Evolutionary conservation across 306 rosid species (phyloP).

Genomic region (Elaeagnus macrophylla): DNA sequence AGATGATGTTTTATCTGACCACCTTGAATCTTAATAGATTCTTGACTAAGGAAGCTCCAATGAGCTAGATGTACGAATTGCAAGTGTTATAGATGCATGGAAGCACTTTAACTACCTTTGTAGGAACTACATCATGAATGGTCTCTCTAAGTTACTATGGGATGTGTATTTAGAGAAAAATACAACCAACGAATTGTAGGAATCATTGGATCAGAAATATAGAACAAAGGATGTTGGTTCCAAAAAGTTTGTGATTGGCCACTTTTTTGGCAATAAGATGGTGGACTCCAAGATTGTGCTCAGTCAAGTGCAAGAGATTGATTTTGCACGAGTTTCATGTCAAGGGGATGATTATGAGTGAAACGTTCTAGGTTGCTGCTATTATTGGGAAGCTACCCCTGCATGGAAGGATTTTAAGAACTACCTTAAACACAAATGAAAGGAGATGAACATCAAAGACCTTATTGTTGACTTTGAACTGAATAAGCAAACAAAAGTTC

Average conservation of each 20-base stretch:
- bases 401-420: neutral
- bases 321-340: neutral
- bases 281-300: too few relatives aligned
- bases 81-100: neutral
- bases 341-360: neutral
- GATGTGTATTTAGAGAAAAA: neutral
- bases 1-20: neutral
- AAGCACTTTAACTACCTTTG: neutral
- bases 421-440: neutral
- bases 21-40: neutral
- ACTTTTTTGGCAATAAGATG: too few relatives aligned
- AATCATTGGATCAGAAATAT: neutral
- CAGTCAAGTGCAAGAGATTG: neutral
- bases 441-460: neutral
- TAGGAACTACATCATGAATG: neutral
- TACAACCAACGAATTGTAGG: neutral
- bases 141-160: neutral
- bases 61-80: neutral
- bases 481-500: neutral
- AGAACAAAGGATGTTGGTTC: too few relatives aligned
- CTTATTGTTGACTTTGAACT: neutral
- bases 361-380: neutral
- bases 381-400: neutral
- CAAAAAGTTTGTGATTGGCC: too few relatives aligned
- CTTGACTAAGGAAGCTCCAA: neutral